Evolutionary conservation across 805 yeast species (phyloP).

Genomic region (Millerozyma miso): DNA sequence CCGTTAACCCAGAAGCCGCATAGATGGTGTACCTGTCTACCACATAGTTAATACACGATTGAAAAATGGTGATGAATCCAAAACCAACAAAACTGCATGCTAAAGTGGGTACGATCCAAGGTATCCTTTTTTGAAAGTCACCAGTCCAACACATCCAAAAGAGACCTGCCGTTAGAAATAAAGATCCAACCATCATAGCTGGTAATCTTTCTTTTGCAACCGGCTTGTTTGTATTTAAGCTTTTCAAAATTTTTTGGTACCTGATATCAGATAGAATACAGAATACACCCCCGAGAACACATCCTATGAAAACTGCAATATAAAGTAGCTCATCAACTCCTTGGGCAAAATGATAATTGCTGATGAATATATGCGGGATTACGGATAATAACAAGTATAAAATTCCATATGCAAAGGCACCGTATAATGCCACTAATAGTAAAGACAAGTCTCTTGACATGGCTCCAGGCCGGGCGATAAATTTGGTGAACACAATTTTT

Average conservation of each 20-base stretch:
- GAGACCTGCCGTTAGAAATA: constrained; percentile 66
- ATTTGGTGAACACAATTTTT: constrained; percentile 17
- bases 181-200: constrained; percentile 62
- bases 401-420: constrained; percentile 39
- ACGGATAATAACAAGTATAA: constrained; percentile 35
- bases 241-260: constrained; percentile 13
- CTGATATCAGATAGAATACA: constrained; percentile 49
- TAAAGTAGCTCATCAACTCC: constrained; percentile 72
- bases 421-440: constrained; percentile 31
- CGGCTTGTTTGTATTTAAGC: no score
- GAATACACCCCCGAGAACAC: constrained; percentile 48
- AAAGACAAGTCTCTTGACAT: constrained; percentile 33
- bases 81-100: constrained; percentile 29
- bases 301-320: constrained; percentile 63
- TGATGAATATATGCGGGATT: constrained; percentile 33
- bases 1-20: constrained; percentile 57
- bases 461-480: constrained; percentile 23
- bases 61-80: constrained; percentile 49
- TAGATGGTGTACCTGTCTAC: constrained; percentile 50
- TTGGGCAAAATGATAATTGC: constrained; percentile 44
- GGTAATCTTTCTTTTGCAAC: constrained; percentile 72
- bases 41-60: constrained; percentile 49
- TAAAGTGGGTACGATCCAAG: constrained; percentile 58
- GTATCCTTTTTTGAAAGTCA: constrained; percentile 56
- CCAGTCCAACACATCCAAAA: constrained; percentile 85